A percentile compares a stretch with the other conserved stretches of the same genome.
phyloP scores from a whole-genome alignment of 352 stramenopile genomes.

The Aphanomyces cochlioides region DNA sequence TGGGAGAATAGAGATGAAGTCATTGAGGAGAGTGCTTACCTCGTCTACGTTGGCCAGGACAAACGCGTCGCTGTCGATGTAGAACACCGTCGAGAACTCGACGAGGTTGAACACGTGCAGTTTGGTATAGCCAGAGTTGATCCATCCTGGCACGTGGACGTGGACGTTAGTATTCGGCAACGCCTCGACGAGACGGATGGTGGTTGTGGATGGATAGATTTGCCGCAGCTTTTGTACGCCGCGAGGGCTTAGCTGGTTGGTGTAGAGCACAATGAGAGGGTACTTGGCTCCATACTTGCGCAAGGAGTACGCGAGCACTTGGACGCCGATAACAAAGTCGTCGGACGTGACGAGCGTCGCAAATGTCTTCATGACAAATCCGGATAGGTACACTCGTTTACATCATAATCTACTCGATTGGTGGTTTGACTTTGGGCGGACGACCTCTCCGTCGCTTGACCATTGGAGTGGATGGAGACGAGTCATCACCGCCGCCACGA shows the following conservation, averaged over 20 bases:
- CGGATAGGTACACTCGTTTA: background rate
- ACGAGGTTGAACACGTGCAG: constrained; percentile 54
- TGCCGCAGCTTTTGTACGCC: constrained; percentile 33
- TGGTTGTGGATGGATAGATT: constrained; percentile 29
- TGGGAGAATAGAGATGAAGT: constrained; percentile 19
- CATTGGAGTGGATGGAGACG: background rate
- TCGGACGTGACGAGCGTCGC: constrained; percentile 45
- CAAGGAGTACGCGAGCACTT: constrained; percentile 42
- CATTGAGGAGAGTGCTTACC: constrained; percentile 34
- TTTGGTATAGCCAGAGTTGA: constrained; percentile 48
- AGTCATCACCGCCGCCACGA: background rate
- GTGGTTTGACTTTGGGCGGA: constrained; percentile 1
- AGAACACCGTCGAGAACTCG: constrained; percentile 77
- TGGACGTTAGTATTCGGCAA: background rate
- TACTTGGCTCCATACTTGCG: constrained; percentile 23
- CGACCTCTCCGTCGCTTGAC: constrained; percentile 10
- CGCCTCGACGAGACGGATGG: constrained; percentile 29
- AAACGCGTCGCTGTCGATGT: constrained; percentile 79
- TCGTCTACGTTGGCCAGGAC: constrained; percentile 68
- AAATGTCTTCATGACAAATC: constrained; percentile 26
- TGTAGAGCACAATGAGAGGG: constrained; percentile 40
- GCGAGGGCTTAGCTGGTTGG: constrained; percentile 35
- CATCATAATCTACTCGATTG: constrained; percentile 1
- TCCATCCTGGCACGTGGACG: constrained; percentile 41
- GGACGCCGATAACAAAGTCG: constrained; percentile 41